Conservation (phyloP, 2,329 filamentous ascomycete genomes). For the Blastomyces percursus region DNA sequence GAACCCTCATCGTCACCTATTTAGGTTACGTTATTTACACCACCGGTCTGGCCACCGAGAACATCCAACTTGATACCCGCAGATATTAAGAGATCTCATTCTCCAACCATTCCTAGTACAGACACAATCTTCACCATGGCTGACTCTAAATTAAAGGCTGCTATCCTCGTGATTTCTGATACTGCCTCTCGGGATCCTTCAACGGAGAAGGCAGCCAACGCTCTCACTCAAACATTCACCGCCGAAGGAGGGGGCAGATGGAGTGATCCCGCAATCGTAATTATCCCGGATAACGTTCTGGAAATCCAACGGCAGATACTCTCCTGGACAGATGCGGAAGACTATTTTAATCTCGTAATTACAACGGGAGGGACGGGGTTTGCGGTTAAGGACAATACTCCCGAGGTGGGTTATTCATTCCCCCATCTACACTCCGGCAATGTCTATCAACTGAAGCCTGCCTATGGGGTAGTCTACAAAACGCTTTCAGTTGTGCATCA, state of each 20-base stretch:
- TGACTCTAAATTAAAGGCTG: slow-evolving; percentile 48
- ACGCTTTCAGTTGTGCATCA: neutral
- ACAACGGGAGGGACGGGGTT: slow-evolving; percentile 94
- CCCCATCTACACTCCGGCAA: neutral
- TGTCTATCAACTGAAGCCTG: neutral
- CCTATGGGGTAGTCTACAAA: neutral
- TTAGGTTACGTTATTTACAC: too few relatives aligned
- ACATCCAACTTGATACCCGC: slow-evolving; percentile 5
- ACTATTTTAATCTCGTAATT: slow-evolving; percentile 61
- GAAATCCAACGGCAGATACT: slow-evolving; percentile 65
- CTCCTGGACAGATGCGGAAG: slow-evolving; percentile 58
- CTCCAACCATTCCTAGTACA: too few relatives aligned
- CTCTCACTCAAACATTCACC: slow-evolving; percentile 58
- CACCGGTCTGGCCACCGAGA: neutral
- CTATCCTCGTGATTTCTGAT: slow-evolving; percentile 80
- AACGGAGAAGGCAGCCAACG: slow-evolving; percentile 60
- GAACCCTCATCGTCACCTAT: too few relatives aligned
- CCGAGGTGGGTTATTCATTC: slow-evolving; percentile 52
- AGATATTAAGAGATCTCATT: neutral
- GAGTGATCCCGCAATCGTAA: slow-evolving; percentile 56
- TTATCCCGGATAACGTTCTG: slow-evolving; percentile 65
- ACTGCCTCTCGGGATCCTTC: slow-evolving; percentile 72
- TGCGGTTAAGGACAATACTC: slow-evolving; percentile 70
- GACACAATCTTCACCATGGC: slow-evolving; percentile 16
- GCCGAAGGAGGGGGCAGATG: slow-evolving; percentile 59